Conservation (phyloP, 768 basidiomycete species). For the Roridomyces roridus region DNA sequence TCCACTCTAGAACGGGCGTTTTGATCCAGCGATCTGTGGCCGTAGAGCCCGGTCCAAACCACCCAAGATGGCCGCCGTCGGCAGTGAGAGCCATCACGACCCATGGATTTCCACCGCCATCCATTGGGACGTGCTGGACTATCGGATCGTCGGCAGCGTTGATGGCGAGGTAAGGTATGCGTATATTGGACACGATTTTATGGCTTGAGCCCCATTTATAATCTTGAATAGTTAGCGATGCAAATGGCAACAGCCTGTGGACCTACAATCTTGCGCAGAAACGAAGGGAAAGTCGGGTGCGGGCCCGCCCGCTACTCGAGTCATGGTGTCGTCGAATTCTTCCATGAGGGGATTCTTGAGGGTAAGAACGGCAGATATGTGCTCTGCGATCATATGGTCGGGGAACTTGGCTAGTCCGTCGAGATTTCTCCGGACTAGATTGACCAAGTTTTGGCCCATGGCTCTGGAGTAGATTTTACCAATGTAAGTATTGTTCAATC, state of each 20-base stretch:
- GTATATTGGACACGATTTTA: conserved; percentile 60
- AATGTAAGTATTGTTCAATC: conserved; percentile 59
- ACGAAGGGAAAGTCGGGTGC: conserved; percentile 58
- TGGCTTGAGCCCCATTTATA: conserved; percentile 66
- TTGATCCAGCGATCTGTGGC: conserved; percentile 66
- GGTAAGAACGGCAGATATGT: conserved; percentile 48
- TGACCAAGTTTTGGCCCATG: conserved; percentile 77
- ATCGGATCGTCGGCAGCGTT: conserved; percentile 83
- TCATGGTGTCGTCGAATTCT: conserved; percentile 67
- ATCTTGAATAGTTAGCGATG: conserved; percentile 24
- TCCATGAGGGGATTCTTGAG: conserved; percentile 61
- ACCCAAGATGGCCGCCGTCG: conserved; percentile 81
- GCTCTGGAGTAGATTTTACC: conserved; percentile 77
- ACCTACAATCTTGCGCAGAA: conserved; percentile 44
- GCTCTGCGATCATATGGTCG: conserved; percentile 55
- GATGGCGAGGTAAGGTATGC: conserved; percentile 77
- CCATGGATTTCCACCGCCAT: conserved; percentile 57
- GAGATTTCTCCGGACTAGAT: conserved; percentile 59
- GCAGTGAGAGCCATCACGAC: conserved; percentile 67
- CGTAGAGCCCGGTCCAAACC: conserved; percentile 65
- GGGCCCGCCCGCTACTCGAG: conserved; percentile 73
- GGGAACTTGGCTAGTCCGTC: conserved; percentile 54
- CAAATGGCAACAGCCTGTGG: no score
- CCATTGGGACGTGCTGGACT: conserved; percentile 65
- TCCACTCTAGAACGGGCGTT: conserved; percentile 77